These are phyloP conservation scores for Gigaspora rosea DNA, from an alignment of 192 early-diverging fungal genomes.

Conservation along the genomic window DNA sequence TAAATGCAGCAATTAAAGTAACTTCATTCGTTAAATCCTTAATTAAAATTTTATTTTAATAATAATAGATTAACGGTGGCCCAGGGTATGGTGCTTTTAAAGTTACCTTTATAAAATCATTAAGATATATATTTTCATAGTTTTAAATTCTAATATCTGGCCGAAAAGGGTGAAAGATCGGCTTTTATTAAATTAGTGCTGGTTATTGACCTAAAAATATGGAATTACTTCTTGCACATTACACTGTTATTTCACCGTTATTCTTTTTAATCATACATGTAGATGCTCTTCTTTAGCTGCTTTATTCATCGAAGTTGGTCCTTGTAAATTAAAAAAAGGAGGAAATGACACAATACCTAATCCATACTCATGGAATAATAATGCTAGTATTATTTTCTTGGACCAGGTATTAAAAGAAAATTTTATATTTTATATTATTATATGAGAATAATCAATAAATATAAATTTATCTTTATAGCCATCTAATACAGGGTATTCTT, in stretches of 20 bases:
- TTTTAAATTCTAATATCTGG: too few relatives aligned
- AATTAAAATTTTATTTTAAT: neutral
- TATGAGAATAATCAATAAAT: neutral
- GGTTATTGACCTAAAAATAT: too few relatives aligned
- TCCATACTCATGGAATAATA: constrained; percentile 85
- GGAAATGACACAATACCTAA: constrained; percentile 70
- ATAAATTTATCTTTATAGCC: constrained; percentile 50
- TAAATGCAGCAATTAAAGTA: neutral
- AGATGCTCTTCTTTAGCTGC: constrained; percentile 75
- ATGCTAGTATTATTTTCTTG: constrained; percentile 84
- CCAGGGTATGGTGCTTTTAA: constrained; percentile 52
- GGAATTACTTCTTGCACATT: too few relatives aligned
- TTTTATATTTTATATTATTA: neutral
- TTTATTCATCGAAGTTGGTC: constrained; percentile 81
- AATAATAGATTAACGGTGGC: constrained; percentile 69
- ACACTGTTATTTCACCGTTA: neutral
- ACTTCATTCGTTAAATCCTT: neutral
- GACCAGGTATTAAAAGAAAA: constrained; percentile 56
- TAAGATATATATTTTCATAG: too few relatives aligned
- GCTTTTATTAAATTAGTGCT: too few relatives aligned
- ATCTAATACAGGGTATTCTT: constrained; percentile 88
- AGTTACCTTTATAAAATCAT: too few relatives aligned
- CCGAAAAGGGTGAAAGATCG: too few relatives aligned
- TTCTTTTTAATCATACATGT: neutral
- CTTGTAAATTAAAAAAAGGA: constrained; percentile 79